Percentiles rank a stretch among this genome's conserved stretches.
These are phyloP conservation scores for Apiospora malaysiana DNA, from an alignment of 2,329 filamentous ascomycete genomes.

Conservation along the genomic window DNA sequence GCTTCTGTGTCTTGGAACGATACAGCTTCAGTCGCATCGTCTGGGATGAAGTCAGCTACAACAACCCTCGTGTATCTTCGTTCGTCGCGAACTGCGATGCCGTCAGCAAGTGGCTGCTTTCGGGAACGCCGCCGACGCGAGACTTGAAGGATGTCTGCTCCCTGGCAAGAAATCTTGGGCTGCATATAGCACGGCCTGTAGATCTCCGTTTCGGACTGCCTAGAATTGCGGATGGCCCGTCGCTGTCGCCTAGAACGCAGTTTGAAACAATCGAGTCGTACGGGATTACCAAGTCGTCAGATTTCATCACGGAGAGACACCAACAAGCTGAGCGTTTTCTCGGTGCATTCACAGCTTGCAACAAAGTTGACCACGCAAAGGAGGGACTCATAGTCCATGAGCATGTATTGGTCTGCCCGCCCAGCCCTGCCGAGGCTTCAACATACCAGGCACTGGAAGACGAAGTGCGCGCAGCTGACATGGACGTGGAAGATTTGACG, in stretches of 20 bases:
- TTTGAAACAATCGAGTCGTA: conserved; percentile 43
- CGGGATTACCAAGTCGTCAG: conserved; percentile 41
- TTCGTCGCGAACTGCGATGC: conserved; percentile 43
- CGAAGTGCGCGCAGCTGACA: conserved; percentile 35
- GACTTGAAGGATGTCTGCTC: conserved; percentile 44
- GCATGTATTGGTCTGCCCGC: conserved; percentile 35
- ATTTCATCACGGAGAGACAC: conserved; percentile 43
- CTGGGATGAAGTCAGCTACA: conserved; percentile 52
- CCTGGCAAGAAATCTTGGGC: conserved; percentile 42
- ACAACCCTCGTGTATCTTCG: conserved; percentile 36
- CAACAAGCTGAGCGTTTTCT: conserved; percentile 41
- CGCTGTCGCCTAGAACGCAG: conserved; percentile 34
- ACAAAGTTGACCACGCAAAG: conserved; percentile 31
- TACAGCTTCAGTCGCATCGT: conserved; percentile 47
- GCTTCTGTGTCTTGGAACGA: conserved; percentile 40
- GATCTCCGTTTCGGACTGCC: conserved; percentile 42
- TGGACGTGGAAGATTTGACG: conserved; percentile 33
- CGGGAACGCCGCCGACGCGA: conserved; percentile 47
- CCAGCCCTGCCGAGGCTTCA: conserved; percentile 32
- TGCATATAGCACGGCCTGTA: conserved; percentile 46
- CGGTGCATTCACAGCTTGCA: conserved; percentile 37
- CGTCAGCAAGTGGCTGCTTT: conserved; percentile 49
- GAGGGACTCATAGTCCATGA: conserved; percentile 30
- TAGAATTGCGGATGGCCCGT: conserved; percentile 42
- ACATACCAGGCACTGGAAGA: conserved; percentile 39